Conservation (phyloP, 352 stramenopile species). For the Phytopythium delawarense region DNA sequence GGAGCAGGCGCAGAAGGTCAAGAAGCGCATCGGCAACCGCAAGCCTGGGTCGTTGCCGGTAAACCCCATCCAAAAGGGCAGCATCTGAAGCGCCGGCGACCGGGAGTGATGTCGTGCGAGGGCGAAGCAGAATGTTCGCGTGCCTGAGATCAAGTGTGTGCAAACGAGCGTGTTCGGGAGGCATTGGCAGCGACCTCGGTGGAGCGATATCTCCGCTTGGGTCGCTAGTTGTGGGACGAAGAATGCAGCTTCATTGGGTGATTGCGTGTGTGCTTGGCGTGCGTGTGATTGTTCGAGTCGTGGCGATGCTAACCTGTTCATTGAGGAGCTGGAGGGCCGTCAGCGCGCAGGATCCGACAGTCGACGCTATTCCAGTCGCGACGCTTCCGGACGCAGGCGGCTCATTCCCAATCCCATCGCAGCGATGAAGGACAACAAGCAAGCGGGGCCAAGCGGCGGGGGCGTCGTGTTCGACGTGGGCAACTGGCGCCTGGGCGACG, state of each 20-base stretch:
- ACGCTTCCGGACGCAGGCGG: not conserved
- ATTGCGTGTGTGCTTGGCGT: not conserved
- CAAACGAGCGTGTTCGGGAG: not conserved
- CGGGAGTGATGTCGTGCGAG: not conserved
- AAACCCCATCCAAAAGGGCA: slow-evolving; percentile 69
- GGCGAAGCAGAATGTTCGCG: not conserved
- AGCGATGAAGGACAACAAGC: not conserved
- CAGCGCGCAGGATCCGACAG: too few species aligned
- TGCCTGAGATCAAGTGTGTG: not conserved
- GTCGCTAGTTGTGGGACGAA: slow-evolving; percentile 5
- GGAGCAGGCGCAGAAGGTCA: slow-evolving; percentile 68
- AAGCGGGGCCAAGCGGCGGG: not conserved
- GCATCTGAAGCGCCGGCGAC: slow-evolving; percentile 35
- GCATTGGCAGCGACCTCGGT: not conserved
- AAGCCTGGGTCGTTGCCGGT: slow-evolving; percentile 55
- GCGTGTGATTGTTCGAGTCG: not conserved
- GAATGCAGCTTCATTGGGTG: slow-evolving; percentile 2
- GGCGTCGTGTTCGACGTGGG: slow-evolving; percentile 59
- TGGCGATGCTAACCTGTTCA: not conserved
- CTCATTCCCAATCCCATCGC: not conserved
- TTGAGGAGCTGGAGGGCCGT: not conserved
- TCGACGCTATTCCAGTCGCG: not conserved
- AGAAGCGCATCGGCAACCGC: slow-evolving; percentile 67
- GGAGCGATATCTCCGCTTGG: not conserved
- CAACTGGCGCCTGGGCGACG: slow-evolving; percentile 64